Conservation (phyloP, 108 stramenopile genomes). For the Pseudonitzschia multistriata region DNA sequence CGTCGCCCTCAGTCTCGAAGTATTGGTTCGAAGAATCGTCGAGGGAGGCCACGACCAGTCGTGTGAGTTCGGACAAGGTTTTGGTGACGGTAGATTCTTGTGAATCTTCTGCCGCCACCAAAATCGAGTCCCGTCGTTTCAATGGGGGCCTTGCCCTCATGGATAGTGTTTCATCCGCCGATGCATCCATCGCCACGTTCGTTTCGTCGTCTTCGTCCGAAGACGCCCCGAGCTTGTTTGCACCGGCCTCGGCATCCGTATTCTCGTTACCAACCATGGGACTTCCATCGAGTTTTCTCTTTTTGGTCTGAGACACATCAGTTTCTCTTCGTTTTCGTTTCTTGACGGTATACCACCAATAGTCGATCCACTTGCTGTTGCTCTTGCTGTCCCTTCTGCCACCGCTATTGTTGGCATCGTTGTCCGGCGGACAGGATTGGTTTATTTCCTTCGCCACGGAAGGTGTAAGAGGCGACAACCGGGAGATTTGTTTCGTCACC, state of each 20-base stretch:
- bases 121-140: conserved; percentile 24
- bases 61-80: conserved; percentile 44
- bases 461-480: conserved; percentile 39
- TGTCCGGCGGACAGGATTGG: not conserved
- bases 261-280: no score
- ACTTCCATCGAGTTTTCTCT: not conserved
- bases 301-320: not conserved
- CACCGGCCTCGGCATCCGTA: not conserved
- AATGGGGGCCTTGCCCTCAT: not conserved
- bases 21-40: not conserved
- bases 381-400: not conserved
- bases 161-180: not conserved
- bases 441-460: conserved; percentile 1
- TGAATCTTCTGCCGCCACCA: conserved; percentile 51
- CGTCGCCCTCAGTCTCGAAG: not conserved
- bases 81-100: conserved; percentile 46
- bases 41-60: conserved; percentile 39
- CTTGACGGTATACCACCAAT: conserved; percentile 16
- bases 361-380: conserved; percentile 11
- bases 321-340: conserved; percentile 17
- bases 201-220: conserved; percentile 17
- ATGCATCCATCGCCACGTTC: not conserved
- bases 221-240: not conserved
- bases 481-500: conserved; percentile 47
- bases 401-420: not conserved